These are phyloP conservation scores for Trypanosoma brucei DNA, from an alignment of 208 protist species.

Conservation along the genomic window DNA sequence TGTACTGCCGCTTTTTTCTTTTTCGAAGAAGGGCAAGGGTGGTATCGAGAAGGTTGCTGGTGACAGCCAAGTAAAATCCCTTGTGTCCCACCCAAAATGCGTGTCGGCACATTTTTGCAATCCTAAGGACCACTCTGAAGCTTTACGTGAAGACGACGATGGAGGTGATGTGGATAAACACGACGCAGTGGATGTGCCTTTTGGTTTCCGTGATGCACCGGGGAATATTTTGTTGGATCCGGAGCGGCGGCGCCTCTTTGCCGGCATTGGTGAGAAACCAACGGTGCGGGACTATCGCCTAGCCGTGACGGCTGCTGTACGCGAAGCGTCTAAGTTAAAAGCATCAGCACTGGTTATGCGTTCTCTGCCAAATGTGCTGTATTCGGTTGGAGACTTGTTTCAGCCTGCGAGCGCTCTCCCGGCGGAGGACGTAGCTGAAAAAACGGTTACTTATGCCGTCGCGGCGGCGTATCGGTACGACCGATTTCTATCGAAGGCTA, in stretches of 20 bases:
- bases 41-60: neutral
- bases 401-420: constrained; percentile 37
- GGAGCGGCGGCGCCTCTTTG: constrained; percentile 12
- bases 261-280: constrained; percentile 23
- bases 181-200: constrained; percentile 7
- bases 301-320: constrained; percentile 68
- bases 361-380: constrained; percentile 19
- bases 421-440: constrained; percentile 49
- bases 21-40: constrained; percentile 12
- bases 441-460: constrained; percentile 62
- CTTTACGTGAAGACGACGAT: constrained; percentile 2
- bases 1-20: constrained; percentile 15
- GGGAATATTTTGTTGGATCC: constrained; percentile 29
- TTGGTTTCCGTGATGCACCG: constrained; percentile 42
- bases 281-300: constrained; percentile 60
- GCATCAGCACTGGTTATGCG: constrained; percentile 24
- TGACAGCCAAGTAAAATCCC: constrained; percentile 9
- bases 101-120: constrained; percentile 4
- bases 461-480: constrained; percentile 75
- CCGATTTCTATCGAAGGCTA: constrained; percentile 35
- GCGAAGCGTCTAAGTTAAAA: constrained; percentile 40
- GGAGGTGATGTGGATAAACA: constrained; percentile 3
- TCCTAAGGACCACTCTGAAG: neutral
- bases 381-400: constrained; percentile 35
- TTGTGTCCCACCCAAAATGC: constrained; percentile 17